Base-by-base conservation (phyloP, 2,329 filamentous ascomycete genomes). In the Zymoseptoria crescenta region DNA sequence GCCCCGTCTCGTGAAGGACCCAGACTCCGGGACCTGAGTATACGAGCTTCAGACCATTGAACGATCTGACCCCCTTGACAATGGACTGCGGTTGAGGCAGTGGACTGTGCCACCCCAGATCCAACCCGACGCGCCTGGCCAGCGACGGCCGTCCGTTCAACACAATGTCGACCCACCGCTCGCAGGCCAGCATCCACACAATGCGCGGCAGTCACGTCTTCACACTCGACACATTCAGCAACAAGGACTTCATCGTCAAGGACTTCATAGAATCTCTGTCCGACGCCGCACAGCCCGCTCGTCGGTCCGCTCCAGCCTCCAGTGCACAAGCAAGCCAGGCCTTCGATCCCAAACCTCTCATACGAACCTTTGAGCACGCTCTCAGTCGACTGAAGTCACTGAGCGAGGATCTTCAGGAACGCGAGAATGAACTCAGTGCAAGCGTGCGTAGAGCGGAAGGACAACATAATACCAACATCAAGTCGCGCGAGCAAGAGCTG, bases 331-430 rank as follows among this genome's bases (percentile, higher is more conserved):
- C 65, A 67, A 58, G 67, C 60, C 69, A 70, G 65, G 72, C 72
- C 19, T 99, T 99, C 76, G 94, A 99, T 70, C 91, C 94, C 0
- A 99, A 99, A 76, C 95, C 94, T 30, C 80, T 99, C 67, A 99
- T 99, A 69, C 87, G 94, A 60, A 92, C 91, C 1, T 99, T 99
- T 73, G 94, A 99, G 73, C 79, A 84, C 72, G 85, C 85, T 27
- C 75, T 91, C 20, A 83, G 84, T 48, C 86, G 88, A 61, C 80
- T 93, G 52, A 86, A 83, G 53, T 78, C 80, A 24, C 81, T 93
- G 13, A 87, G 86, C 4, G 91, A 94, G 58, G 91, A 97, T 70
- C 80, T 99, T 5, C 91, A 96, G 72, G 85, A 88, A 68, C 87
- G 87, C 63, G 94, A 99, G 74, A 96, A 93, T 62, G 94, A 97